Evolutionary conservation across 169 alveolate genomes (phyloP).

Genomic region (Cryptosporidium sp.): DNA sequence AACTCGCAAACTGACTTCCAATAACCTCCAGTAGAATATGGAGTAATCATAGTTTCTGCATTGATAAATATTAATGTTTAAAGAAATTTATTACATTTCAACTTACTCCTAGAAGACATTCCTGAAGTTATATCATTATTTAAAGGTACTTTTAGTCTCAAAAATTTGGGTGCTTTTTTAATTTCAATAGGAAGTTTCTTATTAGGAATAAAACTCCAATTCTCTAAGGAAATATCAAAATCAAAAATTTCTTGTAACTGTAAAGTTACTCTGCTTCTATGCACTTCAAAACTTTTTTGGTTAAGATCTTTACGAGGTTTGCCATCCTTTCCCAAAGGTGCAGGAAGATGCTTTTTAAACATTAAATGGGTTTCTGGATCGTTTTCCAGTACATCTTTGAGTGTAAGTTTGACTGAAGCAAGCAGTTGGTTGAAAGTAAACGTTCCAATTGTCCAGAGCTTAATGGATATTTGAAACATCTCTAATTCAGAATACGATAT

Average conservation of each 20-base stretch:
- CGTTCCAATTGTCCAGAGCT: constrained; percentile 85
- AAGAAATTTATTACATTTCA: background rate
- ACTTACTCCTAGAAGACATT: constrained; percentile 37
- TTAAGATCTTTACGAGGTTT: constrained; percentile 58
- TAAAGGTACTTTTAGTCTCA: constrained; percentile 50
- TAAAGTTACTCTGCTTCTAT: constrained; percentile 79
- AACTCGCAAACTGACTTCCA: constrained; percentile 57
- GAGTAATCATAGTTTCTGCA: constrained; percentile 36
- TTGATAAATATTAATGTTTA: background rate
- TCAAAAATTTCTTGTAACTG: constrained; percentile 80
- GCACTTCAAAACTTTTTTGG: constrained; percentile 81
- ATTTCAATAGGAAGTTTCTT: constrained; percentile 35
- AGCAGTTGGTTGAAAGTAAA: constrained; percentile 83
- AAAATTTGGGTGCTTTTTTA: constrained; percentile 55
- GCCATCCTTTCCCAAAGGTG: constrained; percentile 73
- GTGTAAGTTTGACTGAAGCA: constrained; percentile 82
- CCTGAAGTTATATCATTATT: constrained; percentile 45
- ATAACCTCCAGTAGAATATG: constrained; percentile 62
- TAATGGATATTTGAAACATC: constrained; percentile 82
- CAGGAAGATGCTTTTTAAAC: constrained; percentile 80
- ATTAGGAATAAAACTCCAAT: constrained; percentile 80
- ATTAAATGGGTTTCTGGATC: constrained; percentile 83
- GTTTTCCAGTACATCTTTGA: constrained; percentile 83
- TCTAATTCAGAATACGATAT: constrained; percentile 86
- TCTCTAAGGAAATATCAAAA: constrained; percentile 78